Conservation (phyloP, 1,284 basidiomycete species). For the Tremellales sp. region DNA sequence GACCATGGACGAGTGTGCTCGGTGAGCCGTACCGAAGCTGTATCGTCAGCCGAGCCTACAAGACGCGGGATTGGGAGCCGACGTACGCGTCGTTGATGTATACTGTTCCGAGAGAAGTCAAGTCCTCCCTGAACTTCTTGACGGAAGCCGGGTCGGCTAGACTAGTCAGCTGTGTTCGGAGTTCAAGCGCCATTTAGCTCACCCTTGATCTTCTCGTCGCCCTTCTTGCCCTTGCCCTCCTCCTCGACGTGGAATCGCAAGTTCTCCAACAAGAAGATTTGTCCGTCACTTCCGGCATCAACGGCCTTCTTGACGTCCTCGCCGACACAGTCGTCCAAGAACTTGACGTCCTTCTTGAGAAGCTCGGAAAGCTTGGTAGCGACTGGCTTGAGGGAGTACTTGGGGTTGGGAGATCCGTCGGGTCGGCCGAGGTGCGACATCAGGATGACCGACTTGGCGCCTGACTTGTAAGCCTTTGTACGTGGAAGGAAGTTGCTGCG, state of each 20-base stretch:
- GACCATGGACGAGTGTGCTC: slow-evolving; percentile 98
- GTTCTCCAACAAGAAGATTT: slow-evolving; percentile 93
- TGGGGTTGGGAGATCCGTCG: slow-evolving; percentile 82
- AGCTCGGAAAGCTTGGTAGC: slow-evolving; percentile 65
- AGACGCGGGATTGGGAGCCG: too few relatives aligned
- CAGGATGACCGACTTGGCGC: slow-evolving; percentile 78
- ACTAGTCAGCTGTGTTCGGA: neutral
- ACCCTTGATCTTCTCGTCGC: slow-evolving; percentile 75
- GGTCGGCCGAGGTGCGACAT: slow-evolving; percentile 99
- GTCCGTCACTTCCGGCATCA: slow-evolving; percentile 63
- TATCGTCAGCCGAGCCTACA: neutral
- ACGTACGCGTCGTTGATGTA: slow-evolving; percentile 89
- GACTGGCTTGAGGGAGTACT: slow-evolving; percentile 90
- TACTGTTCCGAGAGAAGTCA: slow-evolving; percentile 91
- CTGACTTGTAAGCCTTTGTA: slow-evolving; percentile 49
- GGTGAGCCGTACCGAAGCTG: slow-evolving; percentile 91
- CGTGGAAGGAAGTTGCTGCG: neutral
- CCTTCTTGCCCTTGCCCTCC: slow-evolving; percentile 93
- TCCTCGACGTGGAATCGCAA: slow-evolving; percentile 98
- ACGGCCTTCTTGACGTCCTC: slow-evolving; percentile 75
- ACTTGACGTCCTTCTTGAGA: slow-evolving; percentile 67
- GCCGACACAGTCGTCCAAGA: slow-evolving; percentile 84
- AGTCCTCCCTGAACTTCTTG: slow-evolving; percentile 74
- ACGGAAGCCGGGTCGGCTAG: slow-evolving; percentile 75
- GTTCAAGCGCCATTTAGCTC: slow-evolving; percentile 8